phyloP scores from a whole-genome alignment of 176 grass and related monocot species.

The Musa troglodytarum region DNA sequence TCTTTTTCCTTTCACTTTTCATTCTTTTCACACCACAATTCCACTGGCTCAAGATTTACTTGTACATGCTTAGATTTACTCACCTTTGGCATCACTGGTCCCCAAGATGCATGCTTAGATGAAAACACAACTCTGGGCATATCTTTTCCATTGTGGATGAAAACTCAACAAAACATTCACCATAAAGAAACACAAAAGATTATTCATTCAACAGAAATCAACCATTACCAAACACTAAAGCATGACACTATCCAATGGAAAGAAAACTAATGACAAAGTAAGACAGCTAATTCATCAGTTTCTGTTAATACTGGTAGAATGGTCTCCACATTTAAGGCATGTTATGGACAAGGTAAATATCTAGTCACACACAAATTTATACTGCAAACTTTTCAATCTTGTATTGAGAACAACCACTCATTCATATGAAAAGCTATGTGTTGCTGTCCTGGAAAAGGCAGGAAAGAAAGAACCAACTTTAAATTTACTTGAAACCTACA shows the following conservation, averaged over 20 bases:
- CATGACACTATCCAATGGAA: background rate
- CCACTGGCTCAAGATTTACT: background rate
- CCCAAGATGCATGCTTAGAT: too few relatives aligned
- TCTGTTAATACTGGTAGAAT: background rate
- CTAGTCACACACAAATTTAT: background rate
- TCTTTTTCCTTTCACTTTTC: background rate
- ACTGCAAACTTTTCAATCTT: background rate
- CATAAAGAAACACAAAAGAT: background rate
- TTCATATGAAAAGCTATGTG: background rate
- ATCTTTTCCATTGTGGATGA: too few relatives aligned
- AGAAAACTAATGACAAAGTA: background rate
- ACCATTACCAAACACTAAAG: background rate
- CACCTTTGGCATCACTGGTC: background rate
- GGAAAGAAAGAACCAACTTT: background rate
- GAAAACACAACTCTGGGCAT: too few relatives aligned
- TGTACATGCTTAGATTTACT: background rate
- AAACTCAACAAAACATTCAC: background rate
- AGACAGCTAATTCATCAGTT: background rate
- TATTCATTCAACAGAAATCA: too few relatives aligned
- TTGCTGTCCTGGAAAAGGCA: background rate
- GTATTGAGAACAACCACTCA: background rate
- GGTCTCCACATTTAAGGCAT: too few relatives aligned
- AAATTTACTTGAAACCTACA: conserved; percentile 1
- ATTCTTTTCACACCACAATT: background rate
- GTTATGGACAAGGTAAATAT: background rate